Evolutionary conservation across 2,329 filamentous ascomycete genomes (phyloP), one percentile per base, ranked within the genome.

Genomic region (Truncatella angustata): DNA sequence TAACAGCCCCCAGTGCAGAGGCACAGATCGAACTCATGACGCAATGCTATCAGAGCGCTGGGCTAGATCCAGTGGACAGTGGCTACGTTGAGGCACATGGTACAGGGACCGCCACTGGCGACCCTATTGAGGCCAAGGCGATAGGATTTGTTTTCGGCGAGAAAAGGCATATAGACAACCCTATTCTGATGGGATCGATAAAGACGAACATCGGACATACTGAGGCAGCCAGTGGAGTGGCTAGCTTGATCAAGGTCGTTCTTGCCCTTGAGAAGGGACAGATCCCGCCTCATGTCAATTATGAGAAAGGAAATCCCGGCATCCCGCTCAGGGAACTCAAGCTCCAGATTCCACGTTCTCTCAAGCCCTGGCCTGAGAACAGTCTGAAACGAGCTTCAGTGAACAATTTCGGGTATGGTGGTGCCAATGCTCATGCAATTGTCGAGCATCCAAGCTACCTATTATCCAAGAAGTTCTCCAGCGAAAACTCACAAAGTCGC

Each of bases 61-160:
- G 6, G 2, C 10, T 44, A 7, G 40, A 26, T 3, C 23, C 23
- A n/a, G 6, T 10, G 6, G 2, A 9, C 10, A 44, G n/a, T 14
- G n/a, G 40, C 10, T 44, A 21, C 40, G 20, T 44, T 26, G 40
- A 44, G 23, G 40, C 40, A 10, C 40, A 44, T 26, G 40, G 40
- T 10, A 70, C 68, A 9, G 70, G 70, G 5, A 76, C 73, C 5
- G 57, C 59, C 9, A 65, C 66, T 3, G 74, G 73, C 10, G 73
- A 76, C 51, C 68, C 72, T 0, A 56, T 67, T 18, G 74, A 77
- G 54, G 69, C 70, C 10, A 54, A 58, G 5, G 73, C 70, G 2
- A 66, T 76, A 2, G 24, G 40, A 14, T 14, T 21, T 10, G 20
- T 44, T 10, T 44, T 44, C 23, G 24, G n/a, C 40, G 10, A 18